Evolutionary conservation across 768 basidiomycete genomes (phyloP).

Genomic region (Rickenella mellea): DNA sequence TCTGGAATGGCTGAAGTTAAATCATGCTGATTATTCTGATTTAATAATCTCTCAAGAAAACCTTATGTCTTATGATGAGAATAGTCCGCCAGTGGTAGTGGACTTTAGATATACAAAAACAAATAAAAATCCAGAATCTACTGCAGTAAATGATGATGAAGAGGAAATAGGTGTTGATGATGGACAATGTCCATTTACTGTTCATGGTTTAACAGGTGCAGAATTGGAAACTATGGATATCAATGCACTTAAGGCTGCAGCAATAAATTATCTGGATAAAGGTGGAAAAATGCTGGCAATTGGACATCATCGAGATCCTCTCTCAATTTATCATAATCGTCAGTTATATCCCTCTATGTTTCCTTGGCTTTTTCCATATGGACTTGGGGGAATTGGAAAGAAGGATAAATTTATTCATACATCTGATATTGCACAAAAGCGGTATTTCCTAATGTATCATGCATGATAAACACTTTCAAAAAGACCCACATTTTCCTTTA

Average conservation of each 20-base stretch:
- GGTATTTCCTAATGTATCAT: conserved; percentile 26
- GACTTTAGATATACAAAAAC: conserved; percentile 8
- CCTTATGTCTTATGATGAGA: conserved; percentile 18
- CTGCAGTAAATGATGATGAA: conserved; percentile 5
- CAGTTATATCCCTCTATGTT: conserved; percentile 13
- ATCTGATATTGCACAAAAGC: conserved; percentile 16
- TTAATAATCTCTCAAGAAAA: conserved; percentile 15
- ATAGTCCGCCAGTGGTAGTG: conserved; percentile 23
- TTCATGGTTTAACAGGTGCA: not conserved
- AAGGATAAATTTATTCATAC: not conserved
- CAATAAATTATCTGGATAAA: conserved; percentile 12
- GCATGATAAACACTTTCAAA: conserved; percentile 31
- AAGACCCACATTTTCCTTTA: conserved; percentile 25
- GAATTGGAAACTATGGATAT: conserved; percentile 12
- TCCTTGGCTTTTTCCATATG: conserved; percentile 26
- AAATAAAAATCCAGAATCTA: conserved; percentile 9
- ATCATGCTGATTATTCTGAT: conserved; percentile 22
- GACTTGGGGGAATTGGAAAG: conserved; percentile 22
- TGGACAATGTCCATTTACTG: not conserved
- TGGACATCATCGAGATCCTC: conserved; percentile 12
- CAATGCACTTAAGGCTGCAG: conserved; percentile 8
- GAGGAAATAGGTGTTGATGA: not conserved
- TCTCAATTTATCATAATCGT: not conserved
- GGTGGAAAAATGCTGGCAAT: conserved; percentile 13
- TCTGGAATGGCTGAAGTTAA: conserved; percentile 24